A percentile compares a stretch with the other conserved stretches of the same genome.
Evolutionary conservation across 2,329 filamentous ascomycete species (phyloP).

Genomic region (Pyrenochaeta sp.): DNA sequence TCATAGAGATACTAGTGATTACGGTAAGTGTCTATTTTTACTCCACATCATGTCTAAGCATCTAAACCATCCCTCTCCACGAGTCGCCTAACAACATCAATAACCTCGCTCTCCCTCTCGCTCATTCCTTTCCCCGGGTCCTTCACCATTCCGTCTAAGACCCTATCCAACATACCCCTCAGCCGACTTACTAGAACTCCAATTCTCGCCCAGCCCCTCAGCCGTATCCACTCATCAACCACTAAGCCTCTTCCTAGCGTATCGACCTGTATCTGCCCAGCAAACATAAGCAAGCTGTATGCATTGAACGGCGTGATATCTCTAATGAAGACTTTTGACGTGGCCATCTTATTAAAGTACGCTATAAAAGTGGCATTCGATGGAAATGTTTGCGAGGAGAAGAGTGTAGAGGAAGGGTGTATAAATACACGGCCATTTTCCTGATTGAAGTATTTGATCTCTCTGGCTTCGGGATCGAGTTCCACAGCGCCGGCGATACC

Average conservation of each 20-base stretch:
- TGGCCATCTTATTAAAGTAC: conserved; percentile 92
- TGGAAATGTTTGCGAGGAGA: conserved; percentile 80
- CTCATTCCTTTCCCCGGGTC: conserved; percentile 69
- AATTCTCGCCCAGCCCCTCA: conserved; percentile 93
- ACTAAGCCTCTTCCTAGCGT: conserved; percentile 85
- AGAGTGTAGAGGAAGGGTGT: conserved; percentile 87
- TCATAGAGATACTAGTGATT: neutral
- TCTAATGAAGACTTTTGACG: conserved; percentile 88
- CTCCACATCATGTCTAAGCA: conserved; percentile 32
- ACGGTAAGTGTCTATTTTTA: neutral
- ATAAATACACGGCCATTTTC: conserved; percentile 77
- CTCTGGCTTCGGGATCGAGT: conserved; percentile 88
- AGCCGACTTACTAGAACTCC: conserved; percentile 87
- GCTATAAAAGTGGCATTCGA: conserved; percentile 79
- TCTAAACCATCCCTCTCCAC: conserved; percentile 92
- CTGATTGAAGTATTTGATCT: conserved; percentile 86
- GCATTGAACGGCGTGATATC: conserved; percentile 94
- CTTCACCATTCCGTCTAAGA: conserved; percentile 82
- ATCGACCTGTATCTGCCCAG: conserved; percentile 83
- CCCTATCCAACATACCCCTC: conserved; percentile 83
- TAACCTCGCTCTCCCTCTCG: conserved; percentile 65
- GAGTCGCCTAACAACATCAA: conserved; percentile 78
- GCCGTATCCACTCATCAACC: conserved; percentile 87
- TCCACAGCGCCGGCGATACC: conserved; percentile 90
- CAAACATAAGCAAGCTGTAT: conserved; percentile 88